Base-by-base conservation (phyloP, 768 basidiomycete genomes). In the Suillus spraguei region DNA sequence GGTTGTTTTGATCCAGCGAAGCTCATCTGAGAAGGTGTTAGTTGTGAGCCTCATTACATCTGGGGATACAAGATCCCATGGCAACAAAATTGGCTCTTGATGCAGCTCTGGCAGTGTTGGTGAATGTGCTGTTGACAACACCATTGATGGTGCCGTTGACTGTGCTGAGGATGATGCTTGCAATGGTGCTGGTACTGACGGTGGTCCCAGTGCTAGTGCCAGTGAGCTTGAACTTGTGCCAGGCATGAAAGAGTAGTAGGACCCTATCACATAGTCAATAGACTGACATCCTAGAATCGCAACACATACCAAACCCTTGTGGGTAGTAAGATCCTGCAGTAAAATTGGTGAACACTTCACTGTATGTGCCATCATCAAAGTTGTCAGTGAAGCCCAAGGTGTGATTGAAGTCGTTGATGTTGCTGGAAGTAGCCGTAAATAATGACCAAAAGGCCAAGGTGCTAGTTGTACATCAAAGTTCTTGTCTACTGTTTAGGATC, bases 251-350 rank as follows among this genome's bases (percentile, higher is more conserved):
- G 3, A 8, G 9, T 46, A 46, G 44, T 46, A n/a, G 9, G 44
- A 46, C 10, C 44, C 44, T 46, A 46, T 10, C n/a, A 22, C n/a
- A n/a, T n/a, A n/a, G 44, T 46, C n/a, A 46, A 9, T 46, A 46
- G 10, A 46, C 3, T 4, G 9, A 46, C 22, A 46, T 22, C 44
- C 44, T n/a, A 10, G 8, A 46, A 46, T 46, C 9, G n/a, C 3
- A 46, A 46, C 8, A 22, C 20, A 4, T 22, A 46, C 44, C 44
- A 46, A 46, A 46, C 4, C 44, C n/a, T 46, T 46, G 44, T 10
- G 44, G 44, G n/a, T 46, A 46, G 44, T 46, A 46, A n/a, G n/a
- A 46, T 46, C 44, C 44, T 22, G 44, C n/a, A 46, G n/a, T 46
- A 10, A 9, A 46, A 46, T 46, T 10, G 1, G 44, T 46, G 4